Evolutionary conservation across 2,329 filamentous ascomycete genomes (phyloP).

Genomic region (Zelopaecilomyces penicillatus): DNA sequence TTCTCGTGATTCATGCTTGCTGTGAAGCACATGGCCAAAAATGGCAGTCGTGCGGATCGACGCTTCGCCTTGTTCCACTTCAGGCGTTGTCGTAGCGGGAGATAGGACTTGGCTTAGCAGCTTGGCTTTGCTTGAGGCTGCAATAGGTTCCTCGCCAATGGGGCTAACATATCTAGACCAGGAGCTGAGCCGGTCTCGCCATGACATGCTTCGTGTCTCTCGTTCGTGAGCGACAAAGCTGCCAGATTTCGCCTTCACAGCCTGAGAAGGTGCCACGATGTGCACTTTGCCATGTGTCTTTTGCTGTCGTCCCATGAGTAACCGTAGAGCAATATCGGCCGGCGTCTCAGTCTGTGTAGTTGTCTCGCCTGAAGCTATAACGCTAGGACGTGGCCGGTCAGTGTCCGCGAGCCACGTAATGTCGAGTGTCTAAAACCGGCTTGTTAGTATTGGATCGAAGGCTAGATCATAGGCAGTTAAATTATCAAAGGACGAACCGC

Average conservation of each 20-base stretch:
- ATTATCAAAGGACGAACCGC: constrained; percentile 12
- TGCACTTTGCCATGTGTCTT: constrained; percentile 10
- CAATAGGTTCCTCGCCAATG: constrained; percentile 2
- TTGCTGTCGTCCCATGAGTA: constrained; percentile 27
- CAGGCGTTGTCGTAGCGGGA: no score
- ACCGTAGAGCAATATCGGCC: constrained; percentile 37
- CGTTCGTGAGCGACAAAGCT: constrained; percentile 19
- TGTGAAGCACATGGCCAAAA: constrained; percentile 45
- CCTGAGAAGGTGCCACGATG: constrained; percentile 11
- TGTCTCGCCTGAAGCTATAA: background rate
- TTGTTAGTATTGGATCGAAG: background rate
- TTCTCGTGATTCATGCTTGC: constrained; percentile 9
- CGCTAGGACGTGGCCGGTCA: constrained; percentile 1
- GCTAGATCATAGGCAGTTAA: background rate
- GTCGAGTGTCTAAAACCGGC: constrained; percentile 16
- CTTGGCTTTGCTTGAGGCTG: background rate
- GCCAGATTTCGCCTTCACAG: constrained; percentile 2
- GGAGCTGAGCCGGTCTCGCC: constrained; percentile 24
- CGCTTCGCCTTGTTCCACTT: background rate
- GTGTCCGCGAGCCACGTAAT: constrained; percentile 35
- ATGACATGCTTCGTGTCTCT: constrained; percentile 24
- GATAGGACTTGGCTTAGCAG: background rate
- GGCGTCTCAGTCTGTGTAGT: constrained; percentile 27
- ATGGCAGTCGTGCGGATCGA: constrained; percentile 28
- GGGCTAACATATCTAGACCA: constrained; percentile 23